Conservation (phyloP, 208 protist genomes). For the Phytomonas francai region DNA sequence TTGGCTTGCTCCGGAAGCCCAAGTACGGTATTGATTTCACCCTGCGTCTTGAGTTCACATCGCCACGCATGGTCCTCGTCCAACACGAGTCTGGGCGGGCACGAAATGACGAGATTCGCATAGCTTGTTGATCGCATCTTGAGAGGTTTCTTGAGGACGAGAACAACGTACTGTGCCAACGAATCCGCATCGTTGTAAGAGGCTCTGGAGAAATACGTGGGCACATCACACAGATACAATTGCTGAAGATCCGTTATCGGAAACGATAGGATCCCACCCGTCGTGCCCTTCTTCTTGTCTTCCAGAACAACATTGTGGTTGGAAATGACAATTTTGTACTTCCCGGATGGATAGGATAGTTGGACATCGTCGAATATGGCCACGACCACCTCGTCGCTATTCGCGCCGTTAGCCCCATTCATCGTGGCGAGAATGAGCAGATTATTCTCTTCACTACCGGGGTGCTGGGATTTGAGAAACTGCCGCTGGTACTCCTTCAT, state of each 20-base stretch:
- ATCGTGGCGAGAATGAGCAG: slow-evolving; percentile 51
- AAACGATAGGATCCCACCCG: slow-evolving; percentile 36
- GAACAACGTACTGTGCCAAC: slow-evolving; percentile 70
- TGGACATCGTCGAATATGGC: slow-evolving; percentile 73
- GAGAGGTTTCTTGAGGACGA: slow-evolving; percentile 64
- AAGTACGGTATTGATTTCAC: slow-evolving; percentile 57
- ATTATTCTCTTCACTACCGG: slow-evolving; percentile 23
- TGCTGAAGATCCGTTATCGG: slow-evolving; percentile 61
- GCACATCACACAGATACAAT: slow-evolving; percentile 78
- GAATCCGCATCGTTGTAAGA: slow-evolving; percentile 17
- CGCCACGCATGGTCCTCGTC: slow-evolving; percentile 67
- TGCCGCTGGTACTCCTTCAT: slow-evolving; percentile 54
- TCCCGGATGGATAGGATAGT: slow-evolving; percentile 69
- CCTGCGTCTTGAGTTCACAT: slow-evolving; percentile 67
- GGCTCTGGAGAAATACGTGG: slow-evolving; percentile 31
- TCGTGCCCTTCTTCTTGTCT: slow-evolving; percentile 55
- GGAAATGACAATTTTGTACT: slow-evolving; percentile 75
- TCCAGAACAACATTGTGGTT: slow-evolving; percentile 76
- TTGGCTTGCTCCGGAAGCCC: slow-evolving; percentile 15
- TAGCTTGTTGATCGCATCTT: slow-evolving; percentile 72
- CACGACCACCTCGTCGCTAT: slow-evolving; percentile 55
- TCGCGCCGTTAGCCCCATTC: slow-evolving; percentile 21
- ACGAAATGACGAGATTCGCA: slow-evolving; percentile 76
- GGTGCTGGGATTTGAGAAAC: slow-evolving; percentile 26
- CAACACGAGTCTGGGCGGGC: slow-evolving; percentile 42